Evolutionary conservation across 2,329 filamentous ascomycete species (phyloP), one percentile per base, ranked within the genome.

Genomic region (Xylaria sp.): DNA sequence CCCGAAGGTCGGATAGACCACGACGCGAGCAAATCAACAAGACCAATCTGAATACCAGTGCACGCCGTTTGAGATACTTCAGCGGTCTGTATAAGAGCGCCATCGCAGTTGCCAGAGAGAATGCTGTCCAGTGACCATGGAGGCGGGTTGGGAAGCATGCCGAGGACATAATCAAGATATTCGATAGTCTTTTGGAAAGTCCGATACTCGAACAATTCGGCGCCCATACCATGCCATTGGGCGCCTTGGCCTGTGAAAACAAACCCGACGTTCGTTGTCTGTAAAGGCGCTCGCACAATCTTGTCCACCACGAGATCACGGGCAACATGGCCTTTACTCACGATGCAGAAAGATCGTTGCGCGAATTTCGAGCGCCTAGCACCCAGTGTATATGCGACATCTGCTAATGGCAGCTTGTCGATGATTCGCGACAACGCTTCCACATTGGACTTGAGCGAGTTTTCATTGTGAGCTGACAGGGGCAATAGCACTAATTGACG

Each of bases 31-130:
- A 77, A 55, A 13, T 75, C 70, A 4, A 77, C 71, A 2, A 79
- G 55, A 5, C 70, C 76, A n/a, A 78, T 70, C 55, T 79, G 74
- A 0, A 77, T 53, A 3, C 69, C 74, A 1, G 71, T 75, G 46
- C 74, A 72, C 1, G 67, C 62, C 0, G 74, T 63, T 57, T 78
- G 75, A 0, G 70, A 68, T 8, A 72, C 54, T 15, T 68, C 47
- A 0, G 73, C 66, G 10, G 59, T 56, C 13, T 64, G 41, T 5
- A 66, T 13, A 3, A 46, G 10, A 8, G 56, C 31, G 6, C 17
- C 1, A 3, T 58, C 54, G n/a, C 23, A 46, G 2, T 41, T 17
- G 3, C 54, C 52, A 0, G n/a, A 29, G 1, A 69, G 54, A 1
- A 61, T 48, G 3, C 58, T 54, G 9, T 3, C 3, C 1, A 69